phyloP scores from a whole-genome alignment of 306 rosid species.

The Spatholobus suberectus region DNA sequence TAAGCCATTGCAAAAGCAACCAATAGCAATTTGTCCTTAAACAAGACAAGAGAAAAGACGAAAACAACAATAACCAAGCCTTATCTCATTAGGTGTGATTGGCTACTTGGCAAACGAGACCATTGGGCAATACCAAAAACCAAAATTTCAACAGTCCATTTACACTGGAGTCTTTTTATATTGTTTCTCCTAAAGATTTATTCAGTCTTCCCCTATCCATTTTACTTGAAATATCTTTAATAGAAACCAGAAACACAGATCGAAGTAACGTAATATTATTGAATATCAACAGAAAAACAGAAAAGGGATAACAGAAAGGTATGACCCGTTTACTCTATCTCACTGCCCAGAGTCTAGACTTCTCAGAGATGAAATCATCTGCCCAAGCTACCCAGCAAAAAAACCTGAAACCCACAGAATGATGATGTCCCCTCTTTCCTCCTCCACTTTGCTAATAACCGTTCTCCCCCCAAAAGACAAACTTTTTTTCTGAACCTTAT shows the following conservation, averaged over 20 bases:
- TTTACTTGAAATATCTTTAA: neutral
- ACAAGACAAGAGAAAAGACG: neutral
- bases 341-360: no score
- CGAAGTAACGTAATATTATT: no score
- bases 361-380: no score
- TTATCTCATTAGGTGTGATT: neutral
- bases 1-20: neutral
- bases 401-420: no score
- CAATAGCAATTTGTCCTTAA: neutral
- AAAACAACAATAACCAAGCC: neutral
- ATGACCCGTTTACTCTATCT: no score
- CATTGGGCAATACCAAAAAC: neutral
- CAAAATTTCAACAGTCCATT: slow-evolving; percentile 4
- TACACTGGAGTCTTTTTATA: neutral
- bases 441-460: neutral
- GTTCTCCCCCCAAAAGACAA: neutral
- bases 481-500: neutral
- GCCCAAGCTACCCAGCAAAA: no score
- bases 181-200: neutral
- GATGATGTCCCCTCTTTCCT: no score
- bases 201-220: neutral
- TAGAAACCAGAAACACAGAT: neutral
- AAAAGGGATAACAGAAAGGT: no score
- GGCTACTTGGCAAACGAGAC: neutral
- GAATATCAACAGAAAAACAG: no score